Conservation (phyloP, 495 filamentous ascomycete species). For the Penicillium goetzii region DNA sequence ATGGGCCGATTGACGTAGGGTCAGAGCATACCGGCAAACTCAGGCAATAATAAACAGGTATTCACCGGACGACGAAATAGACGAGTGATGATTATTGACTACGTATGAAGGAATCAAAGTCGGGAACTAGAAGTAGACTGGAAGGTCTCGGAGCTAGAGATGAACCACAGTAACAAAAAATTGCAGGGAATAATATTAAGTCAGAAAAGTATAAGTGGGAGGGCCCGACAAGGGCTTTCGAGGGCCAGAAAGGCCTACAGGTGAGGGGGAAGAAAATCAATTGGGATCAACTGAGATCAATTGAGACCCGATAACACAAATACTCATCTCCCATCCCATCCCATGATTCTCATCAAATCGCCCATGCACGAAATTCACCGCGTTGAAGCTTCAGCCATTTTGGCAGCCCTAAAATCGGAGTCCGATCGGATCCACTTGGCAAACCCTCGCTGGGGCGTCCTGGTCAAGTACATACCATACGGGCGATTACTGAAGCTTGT, state of each 20-base stretch:
- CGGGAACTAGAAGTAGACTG: not conserved
- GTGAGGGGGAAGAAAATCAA: conserved; percentile 1
- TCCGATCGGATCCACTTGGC: conserved; percentile 12
- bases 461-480: not conserved
- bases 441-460: not conserved
- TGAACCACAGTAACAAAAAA: not conserved
- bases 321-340: not conserved
- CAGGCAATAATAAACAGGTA: not conserved
- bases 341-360: not conserved
- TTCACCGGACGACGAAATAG: not conserved
- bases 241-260: not conserved
- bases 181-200: not conserved
- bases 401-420: conserved; percentile 12
- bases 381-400: not conserved
- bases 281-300: not conserved
- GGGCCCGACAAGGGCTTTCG: too few species aligned
- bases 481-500: not conserved
- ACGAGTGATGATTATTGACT: conserved; percentile 1
- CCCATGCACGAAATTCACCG: not conserved
- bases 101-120: not conserved
- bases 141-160: not conserved
- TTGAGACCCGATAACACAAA: not conserved
- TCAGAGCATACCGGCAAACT: conserved; percentile 20
- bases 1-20: conserved; percentile 12
- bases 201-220: not conserved